A percentile compares a stretch with the other conserved stretches of the same genome.
Evolutionary conservation across 106 monocot genomes (phyloP).

Genomic region (Dendrobium nobile): DNA sequence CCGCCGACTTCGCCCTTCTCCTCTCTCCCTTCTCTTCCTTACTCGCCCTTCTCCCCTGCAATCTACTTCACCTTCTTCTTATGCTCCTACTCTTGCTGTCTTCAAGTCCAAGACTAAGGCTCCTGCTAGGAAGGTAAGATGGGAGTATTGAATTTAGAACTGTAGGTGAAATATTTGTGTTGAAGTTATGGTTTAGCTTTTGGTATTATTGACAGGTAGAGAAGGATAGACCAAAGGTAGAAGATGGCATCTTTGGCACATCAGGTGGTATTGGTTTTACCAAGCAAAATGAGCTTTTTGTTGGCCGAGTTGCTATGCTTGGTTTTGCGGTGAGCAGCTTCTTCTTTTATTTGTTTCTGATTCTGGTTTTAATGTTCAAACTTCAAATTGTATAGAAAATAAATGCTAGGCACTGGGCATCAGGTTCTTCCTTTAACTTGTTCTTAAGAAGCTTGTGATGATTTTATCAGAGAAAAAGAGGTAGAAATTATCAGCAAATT

Average conservation of each 20-base stretch:
- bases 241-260: conserved; percentile 90
- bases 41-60: conserved; percentile 1
- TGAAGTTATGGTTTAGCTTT: not conserved
- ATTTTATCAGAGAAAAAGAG: too few relatives aligned
- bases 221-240: conserved; percentile 51
- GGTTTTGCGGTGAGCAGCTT: conserved; percentile 69
- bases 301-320: conserved; percentile 96
- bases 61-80: conserved; percentile 11
- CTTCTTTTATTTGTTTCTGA: not conserved
- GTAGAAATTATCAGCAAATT: too few relatives aligned
- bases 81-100: conserved; percentile 34
- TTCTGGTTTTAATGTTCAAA: not conserved
- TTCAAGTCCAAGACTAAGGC: conserved; percentile 71
- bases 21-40: conserved; percentile 27
- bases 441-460: too few relatives aligned
- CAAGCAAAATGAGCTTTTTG: conserved; percentile 92
- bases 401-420: too few relatives aligned
- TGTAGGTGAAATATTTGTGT: not conserved
- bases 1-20: conserved; percentile 30
- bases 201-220: conserved; percentile 3
- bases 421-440: too few relatives aligned
- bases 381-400: too few relatives aligned
- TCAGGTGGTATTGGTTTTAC: conserved; percentile 99
- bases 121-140: conserved; percentile 30
- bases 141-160: not conserved